Conservation (phyloP, 441 rosid genomes). For the Theobroma grandiflorum region DNA sequence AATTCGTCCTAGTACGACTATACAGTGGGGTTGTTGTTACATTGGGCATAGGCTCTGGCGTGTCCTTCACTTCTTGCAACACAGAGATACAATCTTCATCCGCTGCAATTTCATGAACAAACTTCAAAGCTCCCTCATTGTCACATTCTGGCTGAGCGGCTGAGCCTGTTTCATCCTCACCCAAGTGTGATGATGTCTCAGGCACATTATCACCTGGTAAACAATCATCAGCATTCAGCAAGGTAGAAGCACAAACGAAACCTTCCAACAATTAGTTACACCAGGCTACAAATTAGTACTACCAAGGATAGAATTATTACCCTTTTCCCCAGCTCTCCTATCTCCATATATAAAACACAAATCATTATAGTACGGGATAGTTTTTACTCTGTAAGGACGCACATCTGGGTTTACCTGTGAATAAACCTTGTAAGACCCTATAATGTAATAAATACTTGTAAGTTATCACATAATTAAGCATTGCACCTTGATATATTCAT, state of each 20-base stretch:
- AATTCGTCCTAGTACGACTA: constrained; percentile 67
- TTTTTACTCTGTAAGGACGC: constrained; percentile 69
- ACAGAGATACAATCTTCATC: constrained; percentile 49
- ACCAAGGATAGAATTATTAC: constrained; percentile 39
- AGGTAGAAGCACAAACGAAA: constrained; percentile 4
- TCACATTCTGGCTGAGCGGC: constrained; percentile 29
- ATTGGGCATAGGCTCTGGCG: constrained; percentile 12
- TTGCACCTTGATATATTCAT: constrained; percentile 74
- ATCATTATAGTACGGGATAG: constrained; percentile 71
- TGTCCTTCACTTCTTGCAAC: constrained; percentile 36
- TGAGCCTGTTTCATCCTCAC: constrained; percentile 32
- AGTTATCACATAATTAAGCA: constrained; percentile 10
- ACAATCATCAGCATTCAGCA: constrained; percentile 18
- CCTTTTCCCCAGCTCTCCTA: constrained; percentile 53
- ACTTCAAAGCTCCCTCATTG: constrained; percentile 41
- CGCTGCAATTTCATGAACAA: constrained; percentile 39
- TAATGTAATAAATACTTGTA: neutral
- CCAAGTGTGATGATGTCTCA: constrained; percentile 33
- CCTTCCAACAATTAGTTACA: constrained; percentile 21
- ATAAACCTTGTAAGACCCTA: constrained; percentile 21
- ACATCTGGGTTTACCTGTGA: constrained; percentile 69
- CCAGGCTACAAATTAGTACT: neutral
- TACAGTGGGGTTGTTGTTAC: constrained; percentile 27
- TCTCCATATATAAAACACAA: constrained; percentile 68
- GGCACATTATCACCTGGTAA: constrained; percentile 41